Evolutionary conservation across 192 early-diverging fungal species (phyloP), one percentile per base, ranked within the genome.

Genomic region (Rhizophagus sp.): DNA sequence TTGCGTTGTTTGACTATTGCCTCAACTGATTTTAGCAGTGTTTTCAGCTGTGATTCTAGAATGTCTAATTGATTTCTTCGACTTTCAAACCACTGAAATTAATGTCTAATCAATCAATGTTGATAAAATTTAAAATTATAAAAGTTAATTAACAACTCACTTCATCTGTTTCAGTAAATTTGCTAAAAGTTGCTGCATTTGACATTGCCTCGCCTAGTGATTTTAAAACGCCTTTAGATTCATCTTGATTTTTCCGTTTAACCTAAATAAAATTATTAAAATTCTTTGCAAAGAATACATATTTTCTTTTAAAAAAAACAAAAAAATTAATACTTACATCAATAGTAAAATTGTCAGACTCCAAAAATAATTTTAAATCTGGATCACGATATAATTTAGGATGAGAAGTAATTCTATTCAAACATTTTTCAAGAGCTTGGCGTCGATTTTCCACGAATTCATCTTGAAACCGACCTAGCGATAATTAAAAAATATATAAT

Each of bases 401-500:
- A 79, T 99, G 97, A 15, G 87, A 83, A 22, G 88, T 91, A 52
- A 97, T 93, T 75, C 94, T 94, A n/a, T 83, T 81, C 39, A 97
- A 81, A 86, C 95, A 96, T 75, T 90, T 89, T 83, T 97, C 96
- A 25, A 99, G 87, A 0, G 92, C 95, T 44, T 89, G 87, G 3
- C 96, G 89, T 15, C 97, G 89, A 52, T 89, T 90, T 83, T 99
- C 96, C 15, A 99, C 91, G 91, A 99, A 99, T 75, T 97, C 96
- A 82, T 97, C 94, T 81, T 96, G 93, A 78, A 99, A 99, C 27
- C 97, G 92, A 17, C 93, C 94, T 91, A 47, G 11, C 11, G 49
- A 17, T 27, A 41, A 24, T 62, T 33, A 39, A 17, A 33, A 75
- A 36, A 36, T n/a, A 30, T 1, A 30, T 75, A 62, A 39, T 22